phyloP scores from a whole-genome alignment of 768 basidiomycete species.

The Pilatotrama ljubarskyi region DNA sequence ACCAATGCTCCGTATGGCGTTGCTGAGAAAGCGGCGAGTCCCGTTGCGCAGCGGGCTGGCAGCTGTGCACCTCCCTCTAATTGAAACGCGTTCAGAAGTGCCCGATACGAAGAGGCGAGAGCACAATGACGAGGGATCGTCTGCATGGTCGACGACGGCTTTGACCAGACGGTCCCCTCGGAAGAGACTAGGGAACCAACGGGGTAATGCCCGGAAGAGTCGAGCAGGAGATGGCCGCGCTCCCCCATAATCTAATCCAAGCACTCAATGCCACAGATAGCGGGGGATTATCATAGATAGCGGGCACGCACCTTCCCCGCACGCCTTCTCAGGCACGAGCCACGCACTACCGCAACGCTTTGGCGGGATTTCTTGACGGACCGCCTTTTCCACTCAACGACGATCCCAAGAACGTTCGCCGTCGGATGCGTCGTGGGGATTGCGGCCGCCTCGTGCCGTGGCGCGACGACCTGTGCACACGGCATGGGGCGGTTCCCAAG shows the following conservation, averaged over 20 bases:
- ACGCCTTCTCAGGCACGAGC: neutral
- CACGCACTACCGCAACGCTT: neutral
- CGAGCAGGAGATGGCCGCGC: neutral
- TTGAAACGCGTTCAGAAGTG: neutral
- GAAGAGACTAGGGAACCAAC: neutral
- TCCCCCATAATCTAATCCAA: conserved; percentile 15
- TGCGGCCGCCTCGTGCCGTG: conserved; percentile 10
- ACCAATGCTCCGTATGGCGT: neutral
- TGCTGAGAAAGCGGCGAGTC: neutral
- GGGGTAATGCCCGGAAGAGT: conserved; percentile 9
- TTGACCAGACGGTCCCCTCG: neutral
- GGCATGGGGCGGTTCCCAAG: neutral
- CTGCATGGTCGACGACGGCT: neutral
- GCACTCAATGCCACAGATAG: conserved; percentile 6
- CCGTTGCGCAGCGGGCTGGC: neutral
- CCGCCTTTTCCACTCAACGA: neutral
- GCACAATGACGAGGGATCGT: neutral
- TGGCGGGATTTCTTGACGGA: neutral
- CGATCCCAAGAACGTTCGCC: conserved; percentile 23
- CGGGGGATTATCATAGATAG: conserved; percentile 6
- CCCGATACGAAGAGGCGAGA: neutral
- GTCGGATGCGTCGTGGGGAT: neutral
- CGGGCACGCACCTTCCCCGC: neutral
- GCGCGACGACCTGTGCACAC: neutral
- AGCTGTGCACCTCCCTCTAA: neutral